A percentile compares a stretch with the other conserved stretches of the same genome.
Evolutionary conservation across 1,284 basidiomycete genomes (phyloP).

Genomic region (Pseudozyma pruni): DNA sequence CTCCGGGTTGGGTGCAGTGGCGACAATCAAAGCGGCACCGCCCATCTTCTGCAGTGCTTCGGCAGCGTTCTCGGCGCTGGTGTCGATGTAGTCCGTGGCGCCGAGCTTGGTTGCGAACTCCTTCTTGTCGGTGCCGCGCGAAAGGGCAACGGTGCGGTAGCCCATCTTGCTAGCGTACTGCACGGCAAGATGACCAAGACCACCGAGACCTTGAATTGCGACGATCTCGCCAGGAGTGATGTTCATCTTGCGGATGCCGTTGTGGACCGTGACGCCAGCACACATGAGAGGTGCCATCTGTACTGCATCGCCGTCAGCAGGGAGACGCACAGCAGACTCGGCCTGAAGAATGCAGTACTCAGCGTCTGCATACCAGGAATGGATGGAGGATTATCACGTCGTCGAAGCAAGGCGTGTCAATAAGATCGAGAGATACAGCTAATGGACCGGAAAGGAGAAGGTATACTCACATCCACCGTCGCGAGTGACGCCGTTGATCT

Average conservation of each 20-base stretch:
- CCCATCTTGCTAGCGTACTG: constrained; percentile 68
- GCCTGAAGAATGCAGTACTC: constrained; percentile 58
- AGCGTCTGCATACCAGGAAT: constrained; percentile 63
- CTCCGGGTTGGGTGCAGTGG: constrained; percentile 67
- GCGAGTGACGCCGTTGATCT: constrained; percentile 58
- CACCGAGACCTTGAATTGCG: constrained; percentile 69
- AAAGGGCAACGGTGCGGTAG: constrained; percentile 67
- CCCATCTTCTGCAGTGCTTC: constrained; percentile 69
- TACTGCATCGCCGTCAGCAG: constrained; percentile 67
- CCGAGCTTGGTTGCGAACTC: constrained; percentile 68
- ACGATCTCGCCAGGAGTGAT: constrained; percentile 66
- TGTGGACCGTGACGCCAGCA: constrained; percentile 68
- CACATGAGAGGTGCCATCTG: constrained; percentile 70
- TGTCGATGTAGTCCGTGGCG: constrained; percentile 68
- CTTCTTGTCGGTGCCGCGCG: constrained; percentile 63
- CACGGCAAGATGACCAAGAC: constrained; percentile 68
- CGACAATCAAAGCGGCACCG: constrained; percentile 68
- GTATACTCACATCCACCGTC: constrained; percentile 44
- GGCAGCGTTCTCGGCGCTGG: constrained; percentile 56
- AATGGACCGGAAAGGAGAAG: constrained; percentile 21
- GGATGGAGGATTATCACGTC: constrained; percentile 5
- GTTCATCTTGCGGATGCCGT: constrained; percentile 68
- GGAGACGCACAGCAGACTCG: constrained; percentile 65
- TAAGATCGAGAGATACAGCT: too few species aligned
- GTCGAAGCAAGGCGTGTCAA: not conserved